These are phyloP conservation scores for Brettanomyces sp. DNA, from an alignment of 805 yeast genomes.

Conservation along the genomic window DNA sequence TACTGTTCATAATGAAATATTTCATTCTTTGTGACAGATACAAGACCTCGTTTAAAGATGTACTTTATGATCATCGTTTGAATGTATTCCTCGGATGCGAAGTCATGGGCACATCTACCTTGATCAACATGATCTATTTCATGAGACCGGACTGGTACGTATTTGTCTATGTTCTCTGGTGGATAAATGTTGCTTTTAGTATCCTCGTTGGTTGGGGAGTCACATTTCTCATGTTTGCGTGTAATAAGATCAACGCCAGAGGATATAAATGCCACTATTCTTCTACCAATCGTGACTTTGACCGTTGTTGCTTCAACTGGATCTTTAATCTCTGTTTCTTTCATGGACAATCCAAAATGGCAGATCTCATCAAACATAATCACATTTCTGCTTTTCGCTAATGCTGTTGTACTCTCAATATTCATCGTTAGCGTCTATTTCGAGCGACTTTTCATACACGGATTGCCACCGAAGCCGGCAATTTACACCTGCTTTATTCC, in stretches of 20 bases:
- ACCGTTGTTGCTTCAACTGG: constrained; percentile 75
- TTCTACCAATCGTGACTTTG: constrained; percentile 72
- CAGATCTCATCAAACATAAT: constrained; percentile 45
- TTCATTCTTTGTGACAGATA: constrained; percentile 24
- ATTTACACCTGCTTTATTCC: constrained; percentile 70
- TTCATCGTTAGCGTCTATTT: constrained; percentile 48
- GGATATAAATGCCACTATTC: constrained; percentile 44
- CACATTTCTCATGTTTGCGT: constrained; percentile 38
- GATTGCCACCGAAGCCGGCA: constrained; percentile 44
- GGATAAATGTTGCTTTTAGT: constrained; percentile 51
- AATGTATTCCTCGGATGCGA: constrained; percentile 68
- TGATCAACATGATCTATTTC: constrained; percentile 46
- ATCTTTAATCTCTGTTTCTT: constrained; percentile 35
- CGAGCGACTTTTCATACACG: constrained; percentile 47
- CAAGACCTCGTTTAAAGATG: constrained; percentile 7
- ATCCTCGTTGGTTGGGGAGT: constrained; percentile 54
- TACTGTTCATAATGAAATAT: constrained; percentile 32
- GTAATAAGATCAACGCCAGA: constrained; percentile 24
- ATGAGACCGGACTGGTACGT: constrained; percentile 35
- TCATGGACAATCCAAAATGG: constrained; percentile 21
- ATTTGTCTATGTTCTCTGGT: constrained; percentile 59
- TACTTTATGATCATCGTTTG: constrained; percentile 32
- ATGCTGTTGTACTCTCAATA: constrained; percentile 35
- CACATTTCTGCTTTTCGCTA: constrained; percentile 55
- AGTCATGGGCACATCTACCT: constrained; percentile 70